phyloP scores from a whole-genome alignment of 345 rosid species.

The Gossypium bickii region DNA sequence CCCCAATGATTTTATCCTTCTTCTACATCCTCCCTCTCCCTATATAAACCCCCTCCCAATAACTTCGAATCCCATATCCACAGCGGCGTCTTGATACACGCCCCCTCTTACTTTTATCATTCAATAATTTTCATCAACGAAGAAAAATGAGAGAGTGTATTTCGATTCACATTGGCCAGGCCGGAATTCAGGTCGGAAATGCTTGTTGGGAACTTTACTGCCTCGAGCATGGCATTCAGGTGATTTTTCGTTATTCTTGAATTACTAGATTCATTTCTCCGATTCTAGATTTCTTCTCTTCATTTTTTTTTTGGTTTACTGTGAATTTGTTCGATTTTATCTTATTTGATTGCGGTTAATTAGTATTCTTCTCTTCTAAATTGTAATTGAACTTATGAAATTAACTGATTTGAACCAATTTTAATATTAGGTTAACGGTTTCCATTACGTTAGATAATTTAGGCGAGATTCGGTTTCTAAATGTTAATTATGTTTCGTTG shows the following conservation, averaged over 20 bases:
- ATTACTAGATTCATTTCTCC: not conserved
- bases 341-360: not conserved
- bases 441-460: not conserved
- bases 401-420: not conserved
- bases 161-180: slow-evolving; percentile 54
- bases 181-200: slow-evolving; percentile 59
- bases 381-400: not conserved
- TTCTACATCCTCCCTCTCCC: not conserved
- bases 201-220: slow-evolving; percentile 59
- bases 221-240: slow-evolving; percentile 54
- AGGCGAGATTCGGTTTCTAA: not conserved
- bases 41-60: not conserved
- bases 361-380: not conserved
- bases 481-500: not conserved
- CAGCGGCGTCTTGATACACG: slow-evolving; percentile 56
- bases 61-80: not conserved
- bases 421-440: not conserved
- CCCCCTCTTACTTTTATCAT: slow-evolving; percentile 2
- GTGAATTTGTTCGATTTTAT: not conserved
- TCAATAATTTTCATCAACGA: not conserved
- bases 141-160: slow-evolving; percentile 50
- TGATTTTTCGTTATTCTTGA: not conserved
- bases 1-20: not conserved
- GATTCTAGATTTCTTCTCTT: not conserved
- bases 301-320: not conserved